A percentile compares a stretch with the other conserved stretches of the same genome.
These are phyloP conservation scores for Solanum tarapatanum DNA, from an alignment of 257 asterid species.

Conservation along the genomic window DNA sequence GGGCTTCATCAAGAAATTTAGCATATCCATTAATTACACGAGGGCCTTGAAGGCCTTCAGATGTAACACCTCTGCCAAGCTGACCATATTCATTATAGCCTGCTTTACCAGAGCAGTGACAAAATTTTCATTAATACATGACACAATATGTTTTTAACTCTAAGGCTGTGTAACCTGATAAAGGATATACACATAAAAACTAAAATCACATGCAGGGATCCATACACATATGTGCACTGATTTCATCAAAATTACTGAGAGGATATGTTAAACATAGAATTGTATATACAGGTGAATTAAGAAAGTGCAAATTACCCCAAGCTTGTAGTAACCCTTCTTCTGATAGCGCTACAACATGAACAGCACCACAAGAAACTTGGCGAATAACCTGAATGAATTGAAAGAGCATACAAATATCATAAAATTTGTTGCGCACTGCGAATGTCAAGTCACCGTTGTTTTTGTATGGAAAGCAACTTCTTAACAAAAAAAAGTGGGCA, in stretches of 20 bases:
- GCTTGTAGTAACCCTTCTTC: slow-evolving; percentile 91
- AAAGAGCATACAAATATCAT: background rate
- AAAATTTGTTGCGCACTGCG: background rate
- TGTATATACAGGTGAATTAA: background rate
- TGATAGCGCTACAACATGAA: slow-evolving; percentile 79
- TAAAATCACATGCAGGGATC: background rate
- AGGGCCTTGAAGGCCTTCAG: slow-evolving; percentile 97
- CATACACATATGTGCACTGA: background rate
- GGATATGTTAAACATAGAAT: background rate
- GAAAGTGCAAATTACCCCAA: slow-evolving; percentile 52
- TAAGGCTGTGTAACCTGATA: slow-evolving; percentile 2
- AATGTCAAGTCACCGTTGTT: background rate
- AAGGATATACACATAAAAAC: background rate
- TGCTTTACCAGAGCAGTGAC: slow-evolving; percentile 58
- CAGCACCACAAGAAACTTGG: slow-evolving; percentile 98
- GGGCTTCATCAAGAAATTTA: slow-evolving; percentile 88
- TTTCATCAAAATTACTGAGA: background rate
- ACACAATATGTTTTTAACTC: slow-evolving; percentile 11
- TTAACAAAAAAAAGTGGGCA: background rate
- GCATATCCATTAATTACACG: slow-evolving; percentile 65
- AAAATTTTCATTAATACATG: slow-evolving; percentile 35
- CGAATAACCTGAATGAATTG: slow-evolving; percentile 50
- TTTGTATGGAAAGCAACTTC: background rate
- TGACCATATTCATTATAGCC: slow-evolving; percentile 98
- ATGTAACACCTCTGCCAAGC: slow-evolving; percentile 96